Evolutionary conservation across 495 filamentous ascomycete genomes (phyloP), one percentile per base, ranked within the genome.

Genomic region (Penicillium riverlandense): DNA sequence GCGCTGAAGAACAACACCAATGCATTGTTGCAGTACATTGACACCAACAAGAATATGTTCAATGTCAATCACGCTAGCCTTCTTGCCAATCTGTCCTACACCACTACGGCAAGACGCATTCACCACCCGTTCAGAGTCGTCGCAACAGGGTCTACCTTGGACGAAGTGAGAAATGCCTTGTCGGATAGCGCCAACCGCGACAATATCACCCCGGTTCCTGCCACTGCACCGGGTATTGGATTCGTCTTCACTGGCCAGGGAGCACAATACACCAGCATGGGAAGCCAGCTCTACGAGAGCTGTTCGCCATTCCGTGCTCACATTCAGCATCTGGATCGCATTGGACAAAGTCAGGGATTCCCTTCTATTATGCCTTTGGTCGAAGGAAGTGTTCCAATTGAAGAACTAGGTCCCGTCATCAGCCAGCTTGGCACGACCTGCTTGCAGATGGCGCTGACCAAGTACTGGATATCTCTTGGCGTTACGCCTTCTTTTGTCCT

Each of bases 401-500:
- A 75, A 34, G 70, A 78, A 30, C 63, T 90, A 14, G 83, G 85
- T 11, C 86, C 89, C 4, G 74, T 88, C 16, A 75, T 87, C 15
- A 79, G 86, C 7, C 90, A 96, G 58, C 73, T 94, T 29, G 86
- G 84, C 15, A 74, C 88, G 27, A 78, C 77, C 13, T 88, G 80
- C 48, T 77, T 94, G 46, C 85, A 96, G 62, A 91, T 95, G 76
- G 88, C 90, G 4, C 70, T 94, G 40, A 82, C 86, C 15, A 80
- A 80, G 38, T 76, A 89, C 44, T 96, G 90, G 90, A 64, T 53
- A 14, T 83, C 86, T 7, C 84, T 88, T 76, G 90, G 86, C 31
- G 74, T 94, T 45, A 78, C 63, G 15, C 90, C 90, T 13, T 70
- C 76, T 40, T 84, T 81, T 33, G 86, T 95, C 2, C 70, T 95